Evolutionary conservation across 441 rosid species (phyloP).

Genomic region (Brassica balearica): DNA sequence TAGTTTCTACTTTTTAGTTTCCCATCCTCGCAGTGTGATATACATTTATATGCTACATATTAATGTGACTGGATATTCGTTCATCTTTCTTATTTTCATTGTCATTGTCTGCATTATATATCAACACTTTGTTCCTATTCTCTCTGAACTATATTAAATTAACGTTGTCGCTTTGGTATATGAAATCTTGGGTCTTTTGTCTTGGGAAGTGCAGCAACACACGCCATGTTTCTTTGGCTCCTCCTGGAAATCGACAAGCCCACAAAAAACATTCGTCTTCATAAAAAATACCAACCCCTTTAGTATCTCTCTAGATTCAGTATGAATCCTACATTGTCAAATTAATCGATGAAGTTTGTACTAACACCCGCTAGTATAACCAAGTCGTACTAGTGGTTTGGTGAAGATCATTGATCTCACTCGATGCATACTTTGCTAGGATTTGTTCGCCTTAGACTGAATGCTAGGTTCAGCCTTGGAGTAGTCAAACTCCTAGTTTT

Average conservation of each 20-base stretch:
- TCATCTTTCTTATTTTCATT: neutral
- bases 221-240: neutral
- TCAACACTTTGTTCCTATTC: neutral
- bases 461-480: conserved; percentile 1
- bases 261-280: neutral
- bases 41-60: conserved; percentile 6
- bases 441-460: conserved; percentile 8
- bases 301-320: neutral
- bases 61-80: neutral
- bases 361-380: conserved; percentile 4
- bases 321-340: neutral
- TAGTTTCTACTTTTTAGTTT: neutral
- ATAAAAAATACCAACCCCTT: conserved; percentile 11
- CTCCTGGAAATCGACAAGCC: neutral
- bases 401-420: conserved; percentile 17
- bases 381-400: conserved; percentile 10
- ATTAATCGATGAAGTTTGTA: neutral
- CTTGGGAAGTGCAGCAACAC: neutral
- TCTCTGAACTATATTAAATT: neutral
- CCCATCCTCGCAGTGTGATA: neutral
- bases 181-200: neutral
- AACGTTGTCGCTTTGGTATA: neutral
- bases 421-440: conserved; percentile 17
- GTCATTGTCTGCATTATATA: neutral
- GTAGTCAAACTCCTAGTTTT: neutral